A percentile compares a stretch with the other conserved stretches of the same genome.
phyloP scores from a whole-genome alignment of 805 yeast genomes.

The Nematodospora valgi region DNA sequence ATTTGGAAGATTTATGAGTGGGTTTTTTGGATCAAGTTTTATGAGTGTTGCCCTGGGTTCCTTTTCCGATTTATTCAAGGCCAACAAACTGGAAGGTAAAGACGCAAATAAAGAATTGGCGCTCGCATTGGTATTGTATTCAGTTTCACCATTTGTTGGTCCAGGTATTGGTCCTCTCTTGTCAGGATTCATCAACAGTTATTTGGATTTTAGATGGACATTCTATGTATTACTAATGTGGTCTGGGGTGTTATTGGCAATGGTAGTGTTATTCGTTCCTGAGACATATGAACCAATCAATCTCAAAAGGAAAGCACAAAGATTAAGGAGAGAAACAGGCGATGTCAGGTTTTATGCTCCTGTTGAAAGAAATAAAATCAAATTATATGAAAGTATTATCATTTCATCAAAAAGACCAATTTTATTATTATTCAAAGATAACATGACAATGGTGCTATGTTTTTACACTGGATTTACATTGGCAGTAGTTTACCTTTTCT shows the following conservation, averaged over 20 bases:
- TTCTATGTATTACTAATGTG: slow-evolving; percentile 25
- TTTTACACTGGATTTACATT: slow-evolving; percentile 44
- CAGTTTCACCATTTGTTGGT: slow-evolving; percentile 27
- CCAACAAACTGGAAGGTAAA: slow-evolving; percentile 8
- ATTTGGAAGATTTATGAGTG: slow-evolving; percentile 24
- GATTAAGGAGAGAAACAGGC: slow-evolving; percentile 31
- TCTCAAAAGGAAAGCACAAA: slow-evolving; percentile 20
- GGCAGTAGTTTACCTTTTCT: slow-evolving; percentile 40
- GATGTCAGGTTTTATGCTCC: slow-evolving; percentile 39
- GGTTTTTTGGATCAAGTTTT: slow-evolving; percentile 26
- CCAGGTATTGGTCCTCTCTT: slow-evolving; percentile 29
- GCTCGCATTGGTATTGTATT: slow-evolving; percentile 22
- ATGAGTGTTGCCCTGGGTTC: slow-evolving; percentile 30
- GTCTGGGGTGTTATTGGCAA: slow-evolving; percentile 16
- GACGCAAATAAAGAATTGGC: slow-evolving; percentile 18
- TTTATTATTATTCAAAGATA: slow-evolving; percentile 21
- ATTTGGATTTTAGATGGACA: slow-evolving; percentile 22
- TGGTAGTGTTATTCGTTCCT: slow-evolving; percentile 22
- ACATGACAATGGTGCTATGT: slow-evolving; percentile 26
- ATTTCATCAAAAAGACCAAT: slow-evolving; percentile 22
- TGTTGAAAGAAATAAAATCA: slow-evolving; percentile 23
- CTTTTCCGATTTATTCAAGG: slow-evolving; percentile 25
- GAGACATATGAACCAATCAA: slow-evolving; percentile 28
- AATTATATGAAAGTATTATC: slow-evolving; percentile 17
- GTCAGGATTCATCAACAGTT: slow-evolving; percentile 21